A percentile compares a stretch with the other conserved stretches of the same genome.
Conservation (phyloP, 495 filamentous ascomycete species). For the Bacidia rubella region DNA sequence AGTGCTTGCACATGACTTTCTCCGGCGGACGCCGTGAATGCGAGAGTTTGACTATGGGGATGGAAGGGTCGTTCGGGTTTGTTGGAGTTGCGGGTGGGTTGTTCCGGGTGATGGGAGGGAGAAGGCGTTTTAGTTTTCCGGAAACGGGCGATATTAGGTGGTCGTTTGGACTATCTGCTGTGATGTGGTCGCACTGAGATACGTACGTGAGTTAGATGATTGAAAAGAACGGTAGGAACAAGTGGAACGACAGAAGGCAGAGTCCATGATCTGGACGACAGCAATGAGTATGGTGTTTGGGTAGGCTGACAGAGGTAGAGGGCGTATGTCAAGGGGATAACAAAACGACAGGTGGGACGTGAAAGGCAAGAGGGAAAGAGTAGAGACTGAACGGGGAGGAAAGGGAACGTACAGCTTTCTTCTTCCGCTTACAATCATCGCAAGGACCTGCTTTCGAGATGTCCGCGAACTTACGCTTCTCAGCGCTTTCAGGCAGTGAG, state of each 20-base stretch:
- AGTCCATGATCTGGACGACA: too few relatives aligned
- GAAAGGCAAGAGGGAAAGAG: background rate
- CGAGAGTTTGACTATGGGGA: background rate
- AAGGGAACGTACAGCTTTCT: background rate
- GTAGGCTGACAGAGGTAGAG: too few relatives aligned
- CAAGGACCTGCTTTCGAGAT: background rate
- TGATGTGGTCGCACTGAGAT: background rate
- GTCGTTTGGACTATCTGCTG: background rate
- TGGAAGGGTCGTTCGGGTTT: background rate
- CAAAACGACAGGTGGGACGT: background rate
- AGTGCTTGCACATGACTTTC: constrained; percentile 62
- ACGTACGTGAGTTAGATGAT: too few relatives aligned
- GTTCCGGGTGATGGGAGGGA: background rate
- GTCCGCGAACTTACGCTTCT: background rate
- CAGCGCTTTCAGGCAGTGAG: background rate
- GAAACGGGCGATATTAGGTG: background rate
- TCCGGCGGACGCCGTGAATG: background rate
- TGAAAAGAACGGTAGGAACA: too few relatives aligned
- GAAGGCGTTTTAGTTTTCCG: background rate
- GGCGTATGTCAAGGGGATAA: too few relatives aligned
- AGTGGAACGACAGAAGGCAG: too few relatives aligned
- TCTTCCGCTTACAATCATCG: background rate
- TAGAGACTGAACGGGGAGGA: background rate
- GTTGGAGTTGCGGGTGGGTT: background rate
- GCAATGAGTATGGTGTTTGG: too few relatives aligned